These are phyloP conservation scores for Pachysandra terminalis DNA, from an alignment of 164 flowering plant species.

Conservation along the genomic window DNA sequence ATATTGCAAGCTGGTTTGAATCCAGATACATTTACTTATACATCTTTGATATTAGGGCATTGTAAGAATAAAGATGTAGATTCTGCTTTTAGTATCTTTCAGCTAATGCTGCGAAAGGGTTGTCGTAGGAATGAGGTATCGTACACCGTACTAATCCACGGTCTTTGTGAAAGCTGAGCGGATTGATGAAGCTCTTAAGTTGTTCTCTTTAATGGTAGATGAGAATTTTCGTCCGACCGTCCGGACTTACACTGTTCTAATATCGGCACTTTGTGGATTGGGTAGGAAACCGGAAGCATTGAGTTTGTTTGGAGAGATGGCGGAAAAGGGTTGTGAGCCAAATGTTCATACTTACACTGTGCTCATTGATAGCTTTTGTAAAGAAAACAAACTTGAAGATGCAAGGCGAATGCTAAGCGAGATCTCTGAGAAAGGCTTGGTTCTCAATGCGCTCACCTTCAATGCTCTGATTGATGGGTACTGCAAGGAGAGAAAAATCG, in stretches of 20 bases:
- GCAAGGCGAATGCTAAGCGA: slow-evolving; percentile 40
- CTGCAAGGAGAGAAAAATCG: slow-evolving; percentile 56
- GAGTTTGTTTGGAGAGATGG: slow-evolving; percentile 57
- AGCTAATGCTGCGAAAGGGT: slow-evolving; percentile 54
- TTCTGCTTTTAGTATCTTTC: slow-evolving; percentile 45
- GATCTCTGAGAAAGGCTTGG: slow-evolving; percentile 48
- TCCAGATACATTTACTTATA: slow-evolving; percentile 68
- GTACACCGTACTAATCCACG: slow-evolving; percentile 69
- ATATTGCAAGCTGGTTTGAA: slow-evolving; percentile 53
- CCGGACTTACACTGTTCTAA: slow-evolving; percentile 67
- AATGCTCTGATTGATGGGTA: slow-evolving; percentile 83
- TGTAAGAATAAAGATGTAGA: slow-evolving; percentile 60
- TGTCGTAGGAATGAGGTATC: slow-evolving; percentile 65
- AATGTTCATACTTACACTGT: slow-evolving; percentile 78
- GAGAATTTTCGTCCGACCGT: slow-evolving; percentile 63
- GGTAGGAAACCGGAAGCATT: slow-evolving; percentile 53
- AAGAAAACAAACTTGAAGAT: slow-evolving; percentile 53
- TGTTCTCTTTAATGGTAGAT: slow-evolving; percentile 55
- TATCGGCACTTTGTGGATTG: slow-evolving; percentile 47
- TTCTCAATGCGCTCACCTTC: slow-evolving; percentile 67
- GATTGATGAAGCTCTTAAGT: slow-evolving; percentile 55
- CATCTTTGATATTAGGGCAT: slow-evolving; percentile 70
- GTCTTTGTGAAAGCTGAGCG: slow-evolving; percentile 59
- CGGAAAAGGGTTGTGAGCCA: slow-evolving; percentile 62
- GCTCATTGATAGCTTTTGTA: slow-evolving; percentile 58